Conservation (phyloP, 2,329 filamentous ascomycete species). For the Fusarium brevicatenulatum region DNA sequence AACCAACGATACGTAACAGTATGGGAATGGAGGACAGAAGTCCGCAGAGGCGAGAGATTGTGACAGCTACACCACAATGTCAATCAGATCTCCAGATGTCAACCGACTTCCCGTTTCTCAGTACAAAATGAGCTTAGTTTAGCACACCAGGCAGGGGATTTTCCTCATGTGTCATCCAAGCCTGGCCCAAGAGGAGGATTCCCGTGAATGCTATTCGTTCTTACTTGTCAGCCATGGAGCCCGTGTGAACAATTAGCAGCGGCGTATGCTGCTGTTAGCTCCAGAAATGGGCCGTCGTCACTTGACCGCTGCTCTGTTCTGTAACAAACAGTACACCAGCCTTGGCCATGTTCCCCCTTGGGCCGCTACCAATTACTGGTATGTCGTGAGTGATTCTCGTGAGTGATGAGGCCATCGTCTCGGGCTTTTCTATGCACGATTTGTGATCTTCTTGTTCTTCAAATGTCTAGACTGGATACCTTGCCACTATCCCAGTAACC, state of each 20-base stretch:
- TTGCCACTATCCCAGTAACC: constrained; percentile 41
- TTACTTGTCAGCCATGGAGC: constrained; percentile 32
- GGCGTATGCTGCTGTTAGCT: constrained; percentile 35
- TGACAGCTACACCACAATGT: constrained; percentile 30
- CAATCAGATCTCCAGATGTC: constrained; percentile 34
- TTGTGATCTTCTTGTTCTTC: constrained; percentile 38
- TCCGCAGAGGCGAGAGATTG: constrained; percentile 25
- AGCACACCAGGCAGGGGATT: constrained; percentile 32
- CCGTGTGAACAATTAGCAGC: constrained; percentile 31
- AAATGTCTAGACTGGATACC: constrained; percentile 28
- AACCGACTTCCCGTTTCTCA: constrained; percentile 31
- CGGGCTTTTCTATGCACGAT: constrained; percentile 21
- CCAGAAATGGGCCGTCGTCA: constrained; percentile 38
- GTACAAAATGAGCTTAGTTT: constrained; percentile 25
- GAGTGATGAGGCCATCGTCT: constrained; percentile 43
- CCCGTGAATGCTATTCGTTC: constrained; percentile 36
- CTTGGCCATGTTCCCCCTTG: constrained; percentile 24
- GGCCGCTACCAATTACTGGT: constrained; percentile 38
- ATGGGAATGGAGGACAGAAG: constrained; percentile 25
- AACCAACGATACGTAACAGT: constrained; percentile 36
- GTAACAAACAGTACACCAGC: constrained; percentile 17
- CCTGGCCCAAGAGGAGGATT: constrained; percentile 30
- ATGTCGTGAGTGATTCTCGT: constrained; percentile 34
- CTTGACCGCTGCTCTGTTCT: constrained; percentile 42
- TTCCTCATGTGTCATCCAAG: constrained; percentile 43